Conservation (phyloP, 1,139 yeast species). For the Insectozyma bohioensis region DNA sequence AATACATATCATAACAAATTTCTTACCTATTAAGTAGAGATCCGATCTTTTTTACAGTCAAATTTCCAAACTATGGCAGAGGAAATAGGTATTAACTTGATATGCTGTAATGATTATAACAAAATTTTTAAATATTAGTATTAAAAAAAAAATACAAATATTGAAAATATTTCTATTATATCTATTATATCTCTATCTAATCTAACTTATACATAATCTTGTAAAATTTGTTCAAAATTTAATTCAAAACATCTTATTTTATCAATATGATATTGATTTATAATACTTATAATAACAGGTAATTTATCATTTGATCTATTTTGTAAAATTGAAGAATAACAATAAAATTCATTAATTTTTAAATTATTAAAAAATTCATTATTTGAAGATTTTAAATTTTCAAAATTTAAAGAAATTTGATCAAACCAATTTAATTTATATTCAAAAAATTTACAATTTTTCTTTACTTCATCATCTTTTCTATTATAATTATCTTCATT, state of each 20-base stretch:
- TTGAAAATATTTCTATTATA: too few relatives aligned
- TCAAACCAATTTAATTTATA: constrained; percentile 16
- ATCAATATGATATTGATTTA: constrained; percentile 17
- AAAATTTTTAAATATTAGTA: too few relatives aligned
- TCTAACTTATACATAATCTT: constrained; percentile 2
- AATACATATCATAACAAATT: too few relatives aligned
- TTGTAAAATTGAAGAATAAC: constrained; percentile 21
- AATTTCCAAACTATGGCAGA: too few relatives aligned
- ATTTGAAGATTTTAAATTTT: constrained; percentile 7
- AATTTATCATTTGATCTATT: constrained; percentile 11
- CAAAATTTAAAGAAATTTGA: constrained; percentile 13
- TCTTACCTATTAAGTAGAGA: too few relatives aligned
- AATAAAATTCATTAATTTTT: constrained; percentile 17
- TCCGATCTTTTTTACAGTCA: too few relatives aligned
- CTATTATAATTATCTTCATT: constrained; percentile 4
- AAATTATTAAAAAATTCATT: constrained; percentile 14
- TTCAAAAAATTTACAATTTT: constrained; percentile 2
- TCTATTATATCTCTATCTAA: too few relatives aligned
- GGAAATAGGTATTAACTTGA: too few relatives aligned
- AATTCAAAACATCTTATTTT: constrained; percentile 10
- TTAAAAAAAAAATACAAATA: too few relatives aligned
- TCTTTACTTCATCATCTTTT: not conserved
- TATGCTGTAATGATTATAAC: too few relatives aligned
- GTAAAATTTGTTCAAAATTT: constrained; percentile 2
- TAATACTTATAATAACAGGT: constrained; percentile 29